phyloP scores from a whole-genome alignment of 1,139 yeast genomes.

The Taphrina wiesneri region DNA sequence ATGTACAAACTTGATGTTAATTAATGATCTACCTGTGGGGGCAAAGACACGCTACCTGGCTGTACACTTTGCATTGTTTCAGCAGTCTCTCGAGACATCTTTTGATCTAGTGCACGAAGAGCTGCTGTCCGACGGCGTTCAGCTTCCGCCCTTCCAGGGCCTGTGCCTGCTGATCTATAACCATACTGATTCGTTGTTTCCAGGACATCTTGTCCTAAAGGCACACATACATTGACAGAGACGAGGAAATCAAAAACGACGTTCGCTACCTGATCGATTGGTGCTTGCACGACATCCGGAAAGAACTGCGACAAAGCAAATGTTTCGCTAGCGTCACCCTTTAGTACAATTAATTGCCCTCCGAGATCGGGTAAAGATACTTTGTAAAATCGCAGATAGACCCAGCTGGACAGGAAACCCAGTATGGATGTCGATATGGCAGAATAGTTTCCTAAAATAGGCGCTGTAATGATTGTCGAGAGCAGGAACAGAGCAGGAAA shows the following conservation, averaged over 20 bases:
- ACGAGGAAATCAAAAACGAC: constrained; percentile 56
- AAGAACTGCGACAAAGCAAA: constrained; percentile 75
- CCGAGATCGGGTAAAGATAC: constrained; percentile 47
- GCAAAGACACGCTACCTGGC: constrained; percentile 6
- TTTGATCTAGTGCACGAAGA: constrained; percentile 17
- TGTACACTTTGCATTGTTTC: not conserved
- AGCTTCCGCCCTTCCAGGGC: constrained; percentile 52
- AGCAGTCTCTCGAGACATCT: constrained; percentile 3
- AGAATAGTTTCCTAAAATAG: constrained; percentile 37
- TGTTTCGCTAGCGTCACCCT: constrained; percentile 88
- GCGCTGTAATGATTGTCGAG: constrained; percentile 47
- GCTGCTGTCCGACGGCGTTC: constrained; percentile 64
- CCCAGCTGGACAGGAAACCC: constrained; percentile 71
- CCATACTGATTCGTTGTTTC: constrained; percentile 42
- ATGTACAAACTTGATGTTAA: not conserved
- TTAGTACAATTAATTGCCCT: constrained; percentile 42
- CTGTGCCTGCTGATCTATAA: constrained; percentile 40
- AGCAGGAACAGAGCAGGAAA: constrained; percentile 64
- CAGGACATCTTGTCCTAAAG: constrained; percentile 63
- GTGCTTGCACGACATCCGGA: constrained; percentile 41
- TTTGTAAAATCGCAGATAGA: constrained; percentile 75
- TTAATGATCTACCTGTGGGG: constrained; percentile 17
- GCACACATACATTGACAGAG: constrained; percentile 58
- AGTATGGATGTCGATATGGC: constrained; percentile 60
- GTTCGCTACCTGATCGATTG: constrained; percentile 58